A percentile compares a stretch with the other conserved stretches of the same genome.
These are phyloP conservation scores for Triangularia verruculosa DNA, from an alignment of 2,329 filamentous ascomycete genomes.

Conservation along the genomic window DNA sequence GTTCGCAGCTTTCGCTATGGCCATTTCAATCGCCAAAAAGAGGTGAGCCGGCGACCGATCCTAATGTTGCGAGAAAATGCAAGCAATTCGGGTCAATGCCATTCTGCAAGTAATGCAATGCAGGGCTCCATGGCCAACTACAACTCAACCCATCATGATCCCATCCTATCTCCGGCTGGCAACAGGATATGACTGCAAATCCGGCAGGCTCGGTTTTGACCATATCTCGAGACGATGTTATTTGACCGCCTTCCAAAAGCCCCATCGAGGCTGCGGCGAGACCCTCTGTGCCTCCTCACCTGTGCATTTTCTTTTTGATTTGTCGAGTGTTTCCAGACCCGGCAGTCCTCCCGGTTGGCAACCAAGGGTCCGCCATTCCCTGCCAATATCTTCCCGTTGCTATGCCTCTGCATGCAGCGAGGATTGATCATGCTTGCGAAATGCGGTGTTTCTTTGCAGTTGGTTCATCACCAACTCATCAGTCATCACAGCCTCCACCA, in stretches of 20 bases:
- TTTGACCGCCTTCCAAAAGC: neutral
- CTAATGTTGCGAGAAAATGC: neutral
- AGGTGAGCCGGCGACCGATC: too few relatives aligned
- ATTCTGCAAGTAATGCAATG: too few relatives aligned
- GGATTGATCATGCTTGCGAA: neutral
- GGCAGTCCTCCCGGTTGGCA: slow-evolving; percentile 7
- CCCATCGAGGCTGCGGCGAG: neutral
- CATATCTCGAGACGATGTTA: neutral
- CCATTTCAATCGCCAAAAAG: neutral
- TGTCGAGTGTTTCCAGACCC: slow-evolving; percentile 3
- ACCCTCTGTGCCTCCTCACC: neutral
- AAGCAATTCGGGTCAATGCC: neutral
- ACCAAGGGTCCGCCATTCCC: neutral
- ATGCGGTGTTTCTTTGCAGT: neutral
- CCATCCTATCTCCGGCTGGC: too few relatives aligned
- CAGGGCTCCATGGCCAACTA: too few relatives aligned
- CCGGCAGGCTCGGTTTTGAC: neutral
- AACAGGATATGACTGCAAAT: neutral
- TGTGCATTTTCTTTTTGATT: neutral
- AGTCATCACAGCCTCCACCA: neutral
- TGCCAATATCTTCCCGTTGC: slow-evolving; percentile 7
- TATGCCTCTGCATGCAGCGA: slow-evolving; percentile 6
- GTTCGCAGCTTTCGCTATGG: slow-evolving; percentile 15
- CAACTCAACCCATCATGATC: too few relatives aligned
- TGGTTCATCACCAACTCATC: neutral